Base-by-base conservation (phyloP, 1,139 yeast species). In the Lizanozyma gosingica region DNA sequence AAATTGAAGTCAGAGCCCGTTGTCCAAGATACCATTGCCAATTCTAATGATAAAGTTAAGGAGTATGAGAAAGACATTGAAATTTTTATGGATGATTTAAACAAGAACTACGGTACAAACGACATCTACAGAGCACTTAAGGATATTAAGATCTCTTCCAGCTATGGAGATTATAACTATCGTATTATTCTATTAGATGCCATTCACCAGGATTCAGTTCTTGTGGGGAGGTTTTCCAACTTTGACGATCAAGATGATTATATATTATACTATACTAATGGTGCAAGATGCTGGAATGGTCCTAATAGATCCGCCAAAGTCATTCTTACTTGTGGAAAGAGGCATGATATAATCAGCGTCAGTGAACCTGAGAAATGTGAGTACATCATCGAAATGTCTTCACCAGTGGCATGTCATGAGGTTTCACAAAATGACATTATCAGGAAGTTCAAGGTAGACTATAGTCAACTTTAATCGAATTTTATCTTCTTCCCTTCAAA, bases 251-350 rank as follows among this genome's bases (percentile, higher is more conserved):
- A 45, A 14, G 15, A 17, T 8, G 62, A 57, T 9, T 58, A 80
- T 15, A 59, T 62, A 22, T 47, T 69, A 37, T 44, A 47, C 37
- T 90, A 67, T 54, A 65, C 58, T 4, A 58, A 68, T 32, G 99
- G 99, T n/a, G 80, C 80, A 39, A 73, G 73, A 54, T 94, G 99
- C 60, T 92, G 98, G 97, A 86, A 88, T 56, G 98, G 98, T 0
- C 97, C 97, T 2, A 59, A 66, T 22, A 76, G 99, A 56, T 73
- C 82, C 33, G 90, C 88, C 0, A 62, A 61, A 9, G 80, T 86
- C 2, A 68, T 70, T 18, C 57, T 92, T 44, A 65, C 66, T 16
- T 94, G 99, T 61, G 95, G 95, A 1, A 56, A 64, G 3, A 62
- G 65, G 2, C 65, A 74, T 36, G 67, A 72, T 44, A 63, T 94